These are phyloP conservation scores for Calonectria pseudoturangicola DNA, from an alignment of 2,329 filamentous ascomycete species.

Conservation along the genomic window DNA sequence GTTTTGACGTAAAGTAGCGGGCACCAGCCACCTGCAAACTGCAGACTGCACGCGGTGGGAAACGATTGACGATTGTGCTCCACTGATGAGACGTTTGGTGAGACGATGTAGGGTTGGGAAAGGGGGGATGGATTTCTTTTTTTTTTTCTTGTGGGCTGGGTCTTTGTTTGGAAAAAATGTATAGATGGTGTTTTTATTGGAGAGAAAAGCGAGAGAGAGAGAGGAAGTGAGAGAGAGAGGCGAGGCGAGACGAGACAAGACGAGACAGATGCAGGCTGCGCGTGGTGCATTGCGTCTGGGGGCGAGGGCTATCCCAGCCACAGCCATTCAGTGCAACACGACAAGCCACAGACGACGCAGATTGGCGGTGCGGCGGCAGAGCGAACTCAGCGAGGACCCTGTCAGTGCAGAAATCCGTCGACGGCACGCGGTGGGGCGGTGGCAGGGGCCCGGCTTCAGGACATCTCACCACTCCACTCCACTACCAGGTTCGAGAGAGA, in stretches of 20 bases:
- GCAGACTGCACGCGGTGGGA: slow-evolving; percentile 4
- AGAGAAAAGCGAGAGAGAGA: no score
- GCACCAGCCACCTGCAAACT: slow-evolving; percentile 1
- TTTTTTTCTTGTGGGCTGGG: no score
- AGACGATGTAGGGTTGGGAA: neutral
- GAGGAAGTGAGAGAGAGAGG: no score
- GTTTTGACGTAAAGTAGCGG: neutral
- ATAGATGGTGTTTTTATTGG: no score
- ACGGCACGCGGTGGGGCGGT: slow-evolving; percentile 16
- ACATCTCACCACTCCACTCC: neutral
- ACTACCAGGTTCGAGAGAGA: neutral
- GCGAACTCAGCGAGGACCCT: neutral
- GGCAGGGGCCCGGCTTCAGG: neutral
- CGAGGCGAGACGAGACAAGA: no score
- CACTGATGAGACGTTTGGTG: slow-evolving; percentile 7
- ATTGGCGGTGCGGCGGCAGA: slow-evolving; percentile 7
- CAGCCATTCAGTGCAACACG: neutral
- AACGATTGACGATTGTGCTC: slow-evolving; percentile 19
- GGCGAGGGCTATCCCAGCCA: no score
- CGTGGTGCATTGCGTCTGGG: no score
- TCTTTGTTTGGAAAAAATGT: neutral
- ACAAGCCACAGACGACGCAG: slow-evolving; percentile 12
- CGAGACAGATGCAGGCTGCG: no score
- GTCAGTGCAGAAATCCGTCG: slow-evolving; percentile 4
- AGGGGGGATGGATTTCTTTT: neutral